These are phyloP conservation scores for Panus rudis DNA, from an alignment of 768 basidiomycete genomes.

Conservation along the genomic window DNA sequence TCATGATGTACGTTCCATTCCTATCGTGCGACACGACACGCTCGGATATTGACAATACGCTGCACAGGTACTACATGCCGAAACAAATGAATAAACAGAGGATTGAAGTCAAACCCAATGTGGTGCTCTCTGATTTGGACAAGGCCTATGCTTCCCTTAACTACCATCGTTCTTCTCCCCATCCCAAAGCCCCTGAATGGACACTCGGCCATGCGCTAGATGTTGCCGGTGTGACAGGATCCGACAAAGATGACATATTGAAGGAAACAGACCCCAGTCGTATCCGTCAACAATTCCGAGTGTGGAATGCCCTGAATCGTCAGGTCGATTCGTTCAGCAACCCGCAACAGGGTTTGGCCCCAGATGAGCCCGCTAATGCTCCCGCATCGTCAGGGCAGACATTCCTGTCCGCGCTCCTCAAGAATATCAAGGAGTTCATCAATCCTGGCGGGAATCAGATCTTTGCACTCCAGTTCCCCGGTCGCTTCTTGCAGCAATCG, in stretches of 20 bases:
- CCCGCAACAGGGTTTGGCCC: too few relatives aligned
- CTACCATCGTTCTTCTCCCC: not conserved
- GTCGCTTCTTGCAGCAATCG: conserved; percentile 18
- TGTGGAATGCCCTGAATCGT: not conserved
- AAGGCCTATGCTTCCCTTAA: not conserved
- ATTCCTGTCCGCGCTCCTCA: not conserved
- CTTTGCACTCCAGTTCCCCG: conserved; percentile 24
- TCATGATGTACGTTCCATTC: conserved; percentile 1
- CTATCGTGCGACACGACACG: not conserved
- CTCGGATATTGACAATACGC: too few relatives aligned
- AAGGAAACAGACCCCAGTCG: not conserved
- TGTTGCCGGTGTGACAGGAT: not conserved
- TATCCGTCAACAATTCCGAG: not conserved
- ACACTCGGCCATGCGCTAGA: conserved; percentile 1
- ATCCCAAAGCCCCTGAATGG: conserved; percentile 1
- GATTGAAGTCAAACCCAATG: not conserved
- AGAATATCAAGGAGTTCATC: conserved; percentile 11
- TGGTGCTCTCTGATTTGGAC: conserved; percentile 1
- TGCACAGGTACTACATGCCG: not conserved
- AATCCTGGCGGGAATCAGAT: conserved; percentile 19
- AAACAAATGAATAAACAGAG: not conserved
- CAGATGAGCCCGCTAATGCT: not conserved
- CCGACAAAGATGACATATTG: not conserved
- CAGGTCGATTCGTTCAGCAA: too few relatives aligned
- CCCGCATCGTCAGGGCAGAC: not conserved